Evolutionary conservation across 2,329 filamentous ascomycete genomes (phyloP).

Genomic region (Neofusicoccum parvum): DNA sequence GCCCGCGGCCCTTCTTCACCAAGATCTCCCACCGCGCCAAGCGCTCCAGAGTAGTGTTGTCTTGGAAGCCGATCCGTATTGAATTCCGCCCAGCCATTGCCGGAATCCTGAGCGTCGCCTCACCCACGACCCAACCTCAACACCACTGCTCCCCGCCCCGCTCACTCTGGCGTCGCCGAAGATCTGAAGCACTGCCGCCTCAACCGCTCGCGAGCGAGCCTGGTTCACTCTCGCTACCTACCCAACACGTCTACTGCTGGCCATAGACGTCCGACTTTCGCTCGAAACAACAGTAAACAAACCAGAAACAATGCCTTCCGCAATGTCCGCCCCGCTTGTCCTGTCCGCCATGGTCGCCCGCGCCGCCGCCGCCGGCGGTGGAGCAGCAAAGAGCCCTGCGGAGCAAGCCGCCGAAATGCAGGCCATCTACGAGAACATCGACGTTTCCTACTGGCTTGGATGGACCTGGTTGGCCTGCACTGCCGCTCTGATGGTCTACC

Average conservation of each 20-base stretch:
- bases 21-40: neutral
- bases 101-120: neutral
- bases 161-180: neutral
- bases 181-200: neutral
- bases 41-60: neutral
- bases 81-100: neutral
- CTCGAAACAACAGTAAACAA: constrained; percentile 7
- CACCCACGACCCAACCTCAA: neutral
- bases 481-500: constrained; percentile 67
- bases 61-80: neutral
- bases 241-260: constrained; percentile 18
- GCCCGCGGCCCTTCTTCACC: constrained; percentile 7
- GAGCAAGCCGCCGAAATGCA: constrained; percentile 9
- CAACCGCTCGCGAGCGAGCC: constrained; percentile 17
- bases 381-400: neutral
- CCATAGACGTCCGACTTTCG: constrained; percentile 10
- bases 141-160: neutral
- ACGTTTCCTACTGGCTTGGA: constrained; percentile 41
- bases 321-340: neutral
- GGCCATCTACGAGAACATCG: constrained; percentile 29
- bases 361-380: neutral
- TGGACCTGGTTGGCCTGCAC: constrained; percentile 63
- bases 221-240: constrained; percentile 9
- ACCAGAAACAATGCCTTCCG: constrained; percentile 9
- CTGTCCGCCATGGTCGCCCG: constrained; percentile 9